Evolutionary conservation across 2,329 filamentous ascomycete genomes (phyloP).

Genomic region (Stemphylium lycopersici): DNA sequence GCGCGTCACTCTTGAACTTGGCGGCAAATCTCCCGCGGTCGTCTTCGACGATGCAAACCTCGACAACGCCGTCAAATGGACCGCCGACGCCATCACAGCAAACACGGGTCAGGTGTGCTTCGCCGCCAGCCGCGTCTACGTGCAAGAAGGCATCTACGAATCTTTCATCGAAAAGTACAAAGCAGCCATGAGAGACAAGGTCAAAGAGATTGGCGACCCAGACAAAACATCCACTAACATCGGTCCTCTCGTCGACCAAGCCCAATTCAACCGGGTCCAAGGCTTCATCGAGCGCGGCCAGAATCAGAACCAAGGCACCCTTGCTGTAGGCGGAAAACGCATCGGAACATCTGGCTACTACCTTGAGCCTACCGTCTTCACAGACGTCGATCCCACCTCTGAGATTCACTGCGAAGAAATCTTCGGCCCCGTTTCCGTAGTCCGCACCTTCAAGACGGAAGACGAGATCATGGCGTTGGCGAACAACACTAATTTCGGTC

Average conservation of each 20-base stretch:
- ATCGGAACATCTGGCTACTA: constrained; percentile 42
- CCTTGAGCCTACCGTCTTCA: constrained; percentile 47
- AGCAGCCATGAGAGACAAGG: constrained; percentile 39
- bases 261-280: constrained; percentile 44
- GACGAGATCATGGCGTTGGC: constrained; percentile 48
- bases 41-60: constrained; percentile 55
- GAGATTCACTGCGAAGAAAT: constrained; percentile 49
- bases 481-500: constrained; percentile 48
- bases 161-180: constrained; percentile 47
- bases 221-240: constrained; percentile 37
- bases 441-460: constrained; percentile 47
- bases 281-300: constrained; percentile 46
- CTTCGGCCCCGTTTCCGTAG: constrained; percentile 47
- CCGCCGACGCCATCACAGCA: constrained; percentile 43
- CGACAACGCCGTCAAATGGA: constrained; percentile 49
- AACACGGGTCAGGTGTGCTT: constrained; percentile 51
- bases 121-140: constrained; percentile 47
- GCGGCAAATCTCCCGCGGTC: constrained; percentile 53
- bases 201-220: constrained; percentile 41
- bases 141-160: constrained; percentile 48
- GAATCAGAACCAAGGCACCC: constrained; percentile 35
- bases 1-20: constrained; percentile 52
- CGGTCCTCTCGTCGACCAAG: constrained; percentile 44
- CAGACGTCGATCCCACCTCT: constrained; percentile 40
- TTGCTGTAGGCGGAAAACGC: constrained; percentile 43